These are phyloP conservation scores for Panellus pusillus DNA, from an alignment of 768 basidiomycete genomes.

Conservation along the genomic window DNA sequence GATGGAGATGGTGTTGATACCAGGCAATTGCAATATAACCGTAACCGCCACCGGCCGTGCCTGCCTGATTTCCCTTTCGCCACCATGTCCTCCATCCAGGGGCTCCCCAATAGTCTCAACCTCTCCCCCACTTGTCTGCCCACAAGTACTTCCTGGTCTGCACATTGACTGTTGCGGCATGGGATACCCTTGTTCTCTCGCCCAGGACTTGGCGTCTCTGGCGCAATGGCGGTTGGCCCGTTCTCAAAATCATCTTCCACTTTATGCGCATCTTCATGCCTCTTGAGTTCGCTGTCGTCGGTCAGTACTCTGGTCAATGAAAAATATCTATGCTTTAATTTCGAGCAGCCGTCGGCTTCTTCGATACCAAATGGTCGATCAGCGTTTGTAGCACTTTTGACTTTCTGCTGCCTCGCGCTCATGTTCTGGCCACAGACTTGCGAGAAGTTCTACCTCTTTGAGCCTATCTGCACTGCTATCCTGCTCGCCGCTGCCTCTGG, in stretches of 20 bases:
- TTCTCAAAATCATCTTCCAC: slow-evolving; percentile 74
- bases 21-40: no score
- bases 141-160: slow-evolving; percentile 92
- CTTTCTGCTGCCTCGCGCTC: slow-evolving; percentile 5
- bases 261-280: slow-evolving; percentile 79
- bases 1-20: not conserved
- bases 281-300: slow-evolving; percentile 73
- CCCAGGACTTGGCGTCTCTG: slow-evolving; percentile 76
- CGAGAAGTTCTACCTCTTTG: slow-evolving; percentile 75
- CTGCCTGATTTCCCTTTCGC: slow-evolving; percentile 14
- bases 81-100: slow-evolving; percentile 29
- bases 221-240: slow-evolving; percentile 67
- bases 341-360: slow-evolving; percentile 74
- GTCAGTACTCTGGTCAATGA: slow-evolving; percentile 32
- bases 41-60: no score
- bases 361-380: slow-evolving; percentile 68
- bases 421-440: slow-evolving; percentile 45
- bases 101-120: slow-evolving; percentile 67
- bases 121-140: slow-evolving; percentile 75
- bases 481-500: slow-evolving; percentile 72
- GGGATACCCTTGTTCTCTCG: slow-evolving; percentile 85
- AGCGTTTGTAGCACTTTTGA: slow-evolving; percentile 37
- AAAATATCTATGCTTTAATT: not conserved
- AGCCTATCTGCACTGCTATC: slow-evolving; percentile 82
- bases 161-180: slow-evolving; percentile 85